Evolutionary conservation across 1,284 basidiomycete genomes (phyloP), one percentile per base, ranked within the genome.

Genomic region (Tremellales sp.): DNA sequence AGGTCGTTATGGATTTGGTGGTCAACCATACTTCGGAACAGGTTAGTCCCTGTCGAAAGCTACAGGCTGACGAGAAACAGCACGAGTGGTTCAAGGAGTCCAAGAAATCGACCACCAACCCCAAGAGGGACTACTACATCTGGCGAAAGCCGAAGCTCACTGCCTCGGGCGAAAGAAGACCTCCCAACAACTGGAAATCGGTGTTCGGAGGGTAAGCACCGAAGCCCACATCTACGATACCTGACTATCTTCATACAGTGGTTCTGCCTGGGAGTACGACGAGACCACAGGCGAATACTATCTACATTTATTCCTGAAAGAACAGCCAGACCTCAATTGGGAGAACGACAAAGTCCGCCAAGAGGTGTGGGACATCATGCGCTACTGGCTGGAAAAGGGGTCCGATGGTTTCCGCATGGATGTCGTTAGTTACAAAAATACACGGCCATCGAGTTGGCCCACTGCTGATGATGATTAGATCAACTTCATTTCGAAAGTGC

Each of bases 401-500:
- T 62, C 71, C 16, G 74, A 75, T 47, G 76, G 76, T 2, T 78
- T 75, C 69, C 61, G 73, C 29, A 63, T 59, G 57, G 64, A 58
- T 34, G 60, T 61, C 2, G 57, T 59, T 39, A 48, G 56, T 61
- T 12, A 7, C 13, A 8, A 16, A 18, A 21, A 19, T 12, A 16
- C 7, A 32, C 14, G 8, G 6, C 14, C 31, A 22, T 24, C 1
- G 14, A 18, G 27, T 38, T 13, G 21, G 3, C 12, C 21, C 16
- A 26, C n/a, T 12, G 19, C 19, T 24, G 5, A 10, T 18, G 27
- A 22, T 44, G 39, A 49, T 35, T 27, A 67, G 65, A 63, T 85
- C 65, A 83, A 85, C 63, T 59, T 81, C 48, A 80, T 85, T 27
- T 83, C 81, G 16, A 85, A 85, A 58, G 76, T 74, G 0, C 70